Conservation (phyloP, 768 basidiomycete species). For the Rhizopogon salebrosus region DNA sequence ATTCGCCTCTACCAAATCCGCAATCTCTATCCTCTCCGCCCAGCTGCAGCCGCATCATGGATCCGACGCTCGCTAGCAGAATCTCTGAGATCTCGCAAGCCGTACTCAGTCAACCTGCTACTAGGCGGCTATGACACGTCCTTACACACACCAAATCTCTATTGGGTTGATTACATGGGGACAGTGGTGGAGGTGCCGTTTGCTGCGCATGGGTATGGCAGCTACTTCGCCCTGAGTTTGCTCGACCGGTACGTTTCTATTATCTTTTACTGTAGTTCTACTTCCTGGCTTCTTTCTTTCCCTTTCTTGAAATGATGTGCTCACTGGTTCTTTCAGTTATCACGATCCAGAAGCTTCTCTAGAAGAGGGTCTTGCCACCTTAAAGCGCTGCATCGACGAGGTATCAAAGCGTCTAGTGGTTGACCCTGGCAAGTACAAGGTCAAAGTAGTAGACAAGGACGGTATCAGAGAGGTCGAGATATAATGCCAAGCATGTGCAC, state of each 20-base stretch:
- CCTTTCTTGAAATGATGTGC: neutral
- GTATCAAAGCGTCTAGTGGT: slow-evolving; percentile 81
- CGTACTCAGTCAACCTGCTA: slow-evolving; percentile 90
- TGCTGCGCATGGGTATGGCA: slow-evolving; percentile 92
- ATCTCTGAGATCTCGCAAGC: slow-evolving; percentile 79
- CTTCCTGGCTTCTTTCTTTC: neutral
- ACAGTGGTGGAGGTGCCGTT: slow-evolving; percentile 87
- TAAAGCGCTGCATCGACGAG: slow-evolving; percentile 86
- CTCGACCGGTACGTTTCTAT: slow-evolving; percentile 68
- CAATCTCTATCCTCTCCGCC: slow-evolving; percentile 84
- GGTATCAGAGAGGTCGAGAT: slow-evolving; percentile 80
- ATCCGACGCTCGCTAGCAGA: slow-evolving; percentile 87
- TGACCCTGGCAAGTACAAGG: slow-evolving; percentile 75
- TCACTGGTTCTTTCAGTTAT: slow-evolving; percentile 47
- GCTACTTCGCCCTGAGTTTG: slow-evolving; percentile 88
- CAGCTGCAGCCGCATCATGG: slow-evolving; percentile 91
- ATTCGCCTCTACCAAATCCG: slow-evolving; percentile 95
- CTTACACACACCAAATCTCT: slow-evolving; percentile 65
- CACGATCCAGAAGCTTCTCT: slow-evolving; percentile 83
- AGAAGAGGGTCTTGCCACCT: slow-evolving; percentile 79
- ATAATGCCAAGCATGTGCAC: slow-evolving; percentile 25
- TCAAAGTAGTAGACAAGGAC: slow-evolving; percentile 90
- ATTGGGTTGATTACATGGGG: slow-evolving; percentile 97
- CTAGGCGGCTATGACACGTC: slow-evolving; percentile 90
- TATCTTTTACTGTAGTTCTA: neutral